These are phyloP conservation scores for Trichosporon faecale DNA, from an alignment of 1,284 basidiomycete species.

Conservation along the genomic window DNA sequence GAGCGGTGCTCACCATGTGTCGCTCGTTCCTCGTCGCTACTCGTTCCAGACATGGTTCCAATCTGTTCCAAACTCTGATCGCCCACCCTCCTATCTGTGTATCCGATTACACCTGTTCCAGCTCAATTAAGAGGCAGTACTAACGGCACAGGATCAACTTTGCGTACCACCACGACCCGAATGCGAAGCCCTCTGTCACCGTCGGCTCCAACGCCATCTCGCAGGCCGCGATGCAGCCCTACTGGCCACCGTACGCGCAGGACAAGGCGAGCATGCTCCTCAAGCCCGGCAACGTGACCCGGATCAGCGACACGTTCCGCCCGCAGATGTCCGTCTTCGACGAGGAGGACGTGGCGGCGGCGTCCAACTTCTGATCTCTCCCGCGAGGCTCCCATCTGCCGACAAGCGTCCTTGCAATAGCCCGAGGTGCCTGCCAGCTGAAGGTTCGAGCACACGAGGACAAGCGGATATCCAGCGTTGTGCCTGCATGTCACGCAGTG, in stretches of 20 bases:
- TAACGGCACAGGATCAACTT: constrained; percentile 11
- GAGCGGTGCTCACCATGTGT: too few relatives aligned
- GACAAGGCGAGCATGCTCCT: neutral
- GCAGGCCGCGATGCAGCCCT: neutral
- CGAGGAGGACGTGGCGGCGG: neutral
- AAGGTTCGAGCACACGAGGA: neutral
- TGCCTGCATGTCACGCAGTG: neutral
- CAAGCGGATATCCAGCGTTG: neutral
- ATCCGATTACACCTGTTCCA: neutral
- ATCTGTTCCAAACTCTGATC: neutral
- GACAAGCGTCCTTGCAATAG: too few relatives aligned
- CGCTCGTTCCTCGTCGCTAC: too few relatives aligned
- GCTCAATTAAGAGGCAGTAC: constrained; percentile 11
- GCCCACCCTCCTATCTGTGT: neutral
- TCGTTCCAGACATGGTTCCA: neutral
- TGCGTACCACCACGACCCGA: constrained; percentile 1
- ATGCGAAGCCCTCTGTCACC: neutral
- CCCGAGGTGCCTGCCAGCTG: neutral
- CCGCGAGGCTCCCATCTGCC: too few relatives aligned
- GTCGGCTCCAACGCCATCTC: neutral
- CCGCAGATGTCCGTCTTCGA: constrained; percentile 8
- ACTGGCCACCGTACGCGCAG: neutral
- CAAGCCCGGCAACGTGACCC: neutral
- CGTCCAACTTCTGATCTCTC: neutral
- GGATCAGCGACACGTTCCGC: neutral